Percentiles rank a stretch among this genome's conserved stretches.
phyloP scores from a whole-genome alignment of 2,329 filamentous ascomycete genomes.

The Clonostachys rosea region DNA sequence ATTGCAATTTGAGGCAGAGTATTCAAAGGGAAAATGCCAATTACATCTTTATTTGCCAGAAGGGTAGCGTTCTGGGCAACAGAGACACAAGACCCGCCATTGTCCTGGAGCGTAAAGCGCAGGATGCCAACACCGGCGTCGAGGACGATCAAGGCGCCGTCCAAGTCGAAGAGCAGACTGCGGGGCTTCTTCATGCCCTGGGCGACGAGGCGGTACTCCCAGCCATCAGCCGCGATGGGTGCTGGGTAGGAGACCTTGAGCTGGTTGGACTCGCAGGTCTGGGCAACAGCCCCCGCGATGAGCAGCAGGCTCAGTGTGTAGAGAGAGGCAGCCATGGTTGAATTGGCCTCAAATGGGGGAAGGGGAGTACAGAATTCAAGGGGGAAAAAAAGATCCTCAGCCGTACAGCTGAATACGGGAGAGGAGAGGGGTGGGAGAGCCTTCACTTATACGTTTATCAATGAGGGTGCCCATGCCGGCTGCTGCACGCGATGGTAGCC shows the following conservation, averaged over 20 bases:
- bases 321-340: too few relatives aligned
- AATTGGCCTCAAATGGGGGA: too few relatives aligned
- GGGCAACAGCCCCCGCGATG: not conserved
- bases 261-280: constrained; percentile 21
- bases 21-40: constrained; percentile 4
- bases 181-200: constrained; percentile 35
- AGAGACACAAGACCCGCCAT: constrained; percentile 33
- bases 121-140: constrained; percentile 34
- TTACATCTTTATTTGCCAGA: constrained; percentile 26
- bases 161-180: constrained; percentile 37
- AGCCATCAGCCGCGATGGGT: constrained; percentile 33
- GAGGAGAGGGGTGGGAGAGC: not conserved
- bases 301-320: not conserved
- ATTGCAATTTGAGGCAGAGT: too few relatives aligned
- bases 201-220: constrained; percentile 36
- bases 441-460: too few relatives aligned
- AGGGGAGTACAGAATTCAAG: too few relatives aligned
- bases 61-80: constrained; percentile 26
- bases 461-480: too few relatives aligned
- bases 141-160: constrained; percentile 39
- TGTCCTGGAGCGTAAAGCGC: constrained; percentile 31
- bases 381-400: too few relatives aligned
- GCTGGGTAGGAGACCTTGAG: constrained; percentile 24
- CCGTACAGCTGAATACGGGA: not conserved
- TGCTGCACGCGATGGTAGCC: too few relatives aligned